Percentiles rank a stretch among this genome's conserved stretches.
Evolutionary conservation across 495 filamentous ascomycete genomes (phyloP).

Genomic region (Trichoderma erinaceum): DNA sequence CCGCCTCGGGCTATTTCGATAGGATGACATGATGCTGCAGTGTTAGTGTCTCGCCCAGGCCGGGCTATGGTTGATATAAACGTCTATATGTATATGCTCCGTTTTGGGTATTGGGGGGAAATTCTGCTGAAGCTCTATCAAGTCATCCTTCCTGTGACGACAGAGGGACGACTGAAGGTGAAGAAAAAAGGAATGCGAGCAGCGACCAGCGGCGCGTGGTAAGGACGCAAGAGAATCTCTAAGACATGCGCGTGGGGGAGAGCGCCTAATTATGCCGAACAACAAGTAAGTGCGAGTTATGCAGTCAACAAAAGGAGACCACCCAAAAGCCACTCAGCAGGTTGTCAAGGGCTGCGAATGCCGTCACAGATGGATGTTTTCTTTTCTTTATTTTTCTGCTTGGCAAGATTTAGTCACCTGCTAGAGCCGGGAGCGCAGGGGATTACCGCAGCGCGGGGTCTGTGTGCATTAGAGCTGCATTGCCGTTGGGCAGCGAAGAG

Average conservation of each 20-base stretch:
- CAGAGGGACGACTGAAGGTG: background rate
- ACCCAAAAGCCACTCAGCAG: background rate
- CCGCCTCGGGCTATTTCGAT: slow-evolving; percentile 50
- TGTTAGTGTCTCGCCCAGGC: slow-evolving; percentile 4
- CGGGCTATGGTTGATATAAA: background rate
- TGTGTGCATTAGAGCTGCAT: slow-evolving; percentile 4
- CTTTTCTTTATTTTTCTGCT: background rate
- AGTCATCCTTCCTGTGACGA: slow-evolving; percentile 7
- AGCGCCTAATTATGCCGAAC: too few relatives aligned
- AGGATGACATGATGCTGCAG: slow-evolving; percentile 38
- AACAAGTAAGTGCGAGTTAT: background rate
- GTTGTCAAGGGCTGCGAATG: slow-evolving; percentile 2
- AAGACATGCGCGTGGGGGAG: slow-evolving; percentile 9
- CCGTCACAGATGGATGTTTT: slow-evolving; percentile 13
- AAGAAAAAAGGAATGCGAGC: background rate
- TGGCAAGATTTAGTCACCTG: background rate
- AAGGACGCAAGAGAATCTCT: background rate
- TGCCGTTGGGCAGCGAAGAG: background rate
- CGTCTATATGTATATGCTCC: background rate
- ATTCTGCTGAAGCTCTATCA: background rate
- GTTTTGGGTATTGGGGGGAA: background rate
- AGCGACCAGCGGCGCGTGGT: background rate
- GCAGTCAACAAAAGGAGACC: background rate
- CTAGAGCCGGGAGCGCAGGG: slow-evolving; percentile 2
- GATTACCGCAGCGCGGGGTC: slow-evolving; percentile 12